Conservation (phyloP, 768 basidiomycete genomes). For the Amanita rimosa region DNA sequence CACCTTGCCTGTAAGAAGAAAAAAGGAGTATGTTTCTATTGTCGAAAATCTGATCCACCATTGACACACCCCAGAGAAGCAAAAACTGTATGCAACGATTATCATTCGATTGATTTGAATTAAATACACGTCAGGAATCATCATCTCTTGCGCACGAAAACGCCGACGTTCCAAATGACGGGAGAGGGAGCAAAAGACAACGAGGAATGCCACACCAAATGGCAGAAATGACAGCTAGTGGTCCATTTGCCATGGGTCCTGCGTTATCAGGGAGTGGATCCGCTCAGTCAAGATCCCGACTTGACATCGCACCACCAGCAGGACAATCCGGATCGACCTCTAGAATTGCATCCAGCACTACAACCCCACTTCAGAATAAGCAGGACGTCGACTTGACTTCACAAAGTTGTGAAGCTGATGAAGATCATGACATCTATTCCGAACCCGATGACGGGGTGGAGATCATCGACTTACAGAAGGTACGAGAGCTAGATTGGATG, state of each 20-base stretch:
- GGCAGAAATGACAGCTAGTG: slow-evolving; percentile 73
- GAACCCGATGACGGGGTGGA: slow-evolving; percentile 84
- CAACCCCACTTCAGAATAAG: slow-evolving; percentile 39
- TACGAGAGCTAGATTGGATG: slow-evolving; percentile 79
- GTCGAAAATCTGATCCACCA: slow-evolving; percentile 1
- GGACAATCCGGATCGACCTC: slow-evolving; percentile 21
- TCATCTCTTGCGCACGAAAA: slow-evolving; percentile 16
- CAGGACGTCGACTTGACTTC: slow-evolving; percentile 14
- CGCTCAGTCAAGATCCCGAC: slow-evolving; percentile 39
- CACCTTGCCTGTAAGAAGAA: slow-evolving; percentile 61
- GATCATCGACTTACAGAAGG: slow-evolving; percentile 75
- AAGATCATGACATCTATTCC: slow-evolving; percentile 66
- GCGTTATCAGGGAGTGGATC: slow-evolving; percentile 48
- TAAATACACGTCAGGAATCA: slow-evolving; percentile 8
- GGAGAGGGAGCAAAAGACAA: slow-evolving; percentile 42
- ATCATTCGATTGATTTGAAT: slow-evolving; percentile 19
- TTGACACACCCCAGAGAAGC: slow-evolving; percentile 32
- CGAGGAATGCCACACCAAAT: slow-evolving; percentile 39
- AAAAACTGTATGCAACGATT: slow-evolving; percentile 12
- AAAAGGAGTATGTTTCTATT: slow-evolving; percentile 58
- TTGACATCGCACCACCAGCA: slow-evolving; percentile 37
- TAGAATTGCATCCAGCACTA: slow-evolving; percentile 39
- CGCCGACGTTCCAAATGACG: slow-evolving; percentile 36
- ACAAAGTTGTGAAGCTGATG: slow-evolving; percentile 21
- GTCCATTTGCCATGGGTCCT: slow-evolving; percentile 83